Base-by-base conservation (phyloP, 164 flowering plant species). In the Macadamia tetraphylla region DNA sequence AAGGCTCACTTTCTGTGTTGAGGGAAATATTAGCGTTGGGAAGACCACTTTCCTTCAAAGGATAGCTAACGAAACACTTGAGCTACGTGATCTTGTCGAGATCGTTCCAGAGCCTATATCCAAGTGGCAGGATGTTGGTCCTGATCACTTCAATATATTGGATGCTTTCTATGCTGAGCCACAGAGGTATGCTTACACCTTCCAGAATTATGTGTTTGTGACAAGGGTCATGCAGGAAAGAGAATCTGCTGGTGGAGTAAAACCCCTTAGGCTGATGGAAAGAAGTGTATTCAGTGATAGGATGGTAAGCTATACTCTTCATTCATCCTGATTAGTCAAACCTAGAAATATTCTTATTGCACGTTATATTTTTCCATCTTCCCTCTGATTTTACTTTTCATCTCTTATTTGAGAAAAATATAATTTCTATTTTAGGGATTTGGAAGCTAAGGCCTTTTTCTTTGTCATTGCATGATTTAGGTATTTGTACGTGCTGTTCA, bases 401-500 rank as follows among this genome's bases (percentile, higher is more conserved):
- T 65, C 29, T 55, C 2, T 23, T 23, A 2, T 31, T 2, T 11
- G 60, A 32, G 56, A 7, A 56, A 35, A 32, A 17, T 6, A 0
- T 23, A 18, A 0, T 35, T 35, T 2, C 40, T 5, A 35, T 23
- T n/a, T 53, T 35, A 29, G 13, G 3, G 74, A n/a, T 66, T 73
- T 71, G 31, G 40, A 35, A 42, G 62, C 64, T 80, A 68, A 67
- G 51, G 23, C 6, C 31, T 69, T 67, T 60, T 75, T 30, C 55
- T 53, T 60, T 46, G 40, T 65, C 71, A 42, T 43, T 63, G 13
- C 53, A 63, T 65, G 48, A 66, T 32, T 23, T 74, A 94, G 98
- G 98, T 94, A 17, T 94, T 94, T 84, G 98, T 92, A 57, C 85
- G 97, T 71, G 97, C 97, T 69, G 97, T 94, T 65, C 97, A 94